phyloP scores from a whole-genome alignment of 306 rosid genomes.

The Malus sylvestris region DNA sequence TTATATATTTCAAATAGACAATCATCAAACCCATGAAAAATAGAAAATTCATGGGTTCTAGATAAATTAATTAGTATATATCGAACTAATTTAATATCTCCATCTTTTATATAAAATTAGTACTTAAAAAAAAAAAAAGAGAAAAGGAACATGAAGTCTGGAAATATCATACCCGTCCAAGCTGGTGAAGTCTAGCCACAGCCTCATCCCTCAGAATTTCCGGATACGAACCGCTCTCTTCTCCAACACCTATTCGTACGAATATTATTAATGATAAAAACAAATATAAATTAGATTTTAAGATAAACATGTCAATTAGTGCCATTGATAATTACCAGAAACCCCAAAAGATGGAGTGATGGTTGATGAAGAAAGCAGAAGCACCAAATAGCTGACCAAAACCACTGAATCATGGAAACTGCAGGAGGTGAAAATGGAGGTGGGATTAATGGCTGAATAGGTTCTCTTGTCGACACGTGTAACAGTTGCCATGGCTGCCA shows the following conservation, averaged over 20 bases:
- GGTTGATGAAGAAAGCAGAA: conserved; percentile 1
- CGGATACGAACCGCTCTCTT: conserved; percentile 52
- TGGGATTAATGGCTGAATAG: neutral
- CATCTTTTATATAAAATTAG: too few relatives aligned
- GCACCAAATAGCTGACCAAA: neutral
- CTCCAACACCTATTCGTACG: conserved; percentile 39
- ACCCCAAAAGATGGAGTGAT: neutral
- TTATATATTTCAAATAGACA: neutral
- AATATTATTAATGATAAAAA: neutral
- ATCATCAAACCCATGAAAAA: neutral
- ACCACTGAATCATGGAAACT: neutral
- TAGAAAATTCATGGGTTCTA: too few relatives aligned
- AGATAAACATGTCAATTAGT: too few relatives aligned
- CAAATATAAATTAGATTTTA: neutral
- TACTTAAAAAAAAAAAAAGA: too few relatives aligned
- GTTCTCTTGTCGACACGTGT: neutral
- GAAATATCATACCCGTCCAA: conserved; percentile 53
- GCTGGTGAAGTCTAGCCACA: conserved; percentile 61
- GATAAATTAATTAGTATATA: too few relatives aligned
- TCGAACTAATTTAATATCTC: too few relatives aligned
- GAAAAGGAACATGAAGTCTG: neutral
- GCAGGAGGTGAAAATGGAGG: neutral
- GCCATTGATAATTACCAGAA: neutral
- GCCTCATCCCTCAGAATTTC: conserved; percentile 83
- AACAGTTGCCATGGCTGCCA: neutral